Evolutionary conservation across 2,329 filamentous ascomycete genomes (phyloP).

Genomic region (Talaromyces sp.): DNA sequence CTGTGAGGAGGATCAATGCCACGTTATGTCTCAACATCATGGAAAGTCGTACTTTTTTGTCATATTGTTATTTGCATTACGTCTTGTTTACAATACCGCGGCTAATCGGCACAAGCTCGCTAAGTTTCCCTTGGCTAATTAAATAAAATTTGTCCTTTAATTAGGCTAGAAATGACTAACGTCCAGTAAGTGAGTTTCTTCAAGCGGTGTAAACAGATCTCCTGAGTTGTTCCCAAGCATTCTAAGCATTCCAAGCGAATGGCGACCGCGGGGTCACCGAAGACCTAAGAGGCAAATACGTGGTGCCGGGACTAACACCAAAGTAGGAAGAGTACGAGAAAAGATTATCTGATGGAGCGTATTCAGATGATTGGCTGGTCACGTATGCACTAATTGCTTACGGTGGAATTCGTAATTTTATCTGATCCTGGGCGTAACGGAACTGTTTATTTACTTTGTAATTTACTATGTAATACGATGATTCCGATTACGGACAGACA

Average conservation of each 20-base stretch:
- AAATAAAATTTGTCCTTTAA: neutral
- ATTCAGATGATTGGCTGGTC: conserved; percentile 1
- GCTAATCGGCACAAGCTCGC: no score
- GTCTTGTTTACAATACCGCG: no score
- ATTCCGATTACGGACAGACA: neutral
- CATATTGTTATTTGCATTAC: no score
- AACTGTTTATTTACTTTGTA: neutral
- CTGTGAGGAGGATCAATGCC: no score
- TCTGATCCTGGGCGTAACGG: conserved; percentile 8
- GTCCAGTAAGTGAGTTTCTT: neutral
- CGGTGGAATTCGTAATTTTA: conserved; percentile 2
- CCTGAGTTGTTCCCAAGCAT: neutral
- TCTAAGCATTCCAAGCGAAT: neutral
- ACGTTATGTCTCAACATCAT: no score
- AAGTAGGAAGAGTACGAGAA: neutral
- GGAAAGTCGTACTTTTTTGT: no score
- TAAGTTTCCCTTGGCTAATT: no score
- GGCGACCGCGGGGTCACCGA: neutral
- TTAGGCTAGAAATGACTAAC: neutral
- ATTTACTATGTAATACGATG: neutral
- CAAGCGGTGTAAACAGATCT: neutral
- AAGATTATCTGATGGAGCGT: conserved; percentile 11
- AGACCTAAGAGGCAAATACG: neutral
- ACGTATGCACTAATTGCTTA: neutral
- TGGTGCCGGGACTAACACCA: neutral